Evolutionary conservation across 805 yeast genomes (phyloP), one percentile per base, ranked within the genome.

Genomic region (Ogataea degrootiae): DNA sequence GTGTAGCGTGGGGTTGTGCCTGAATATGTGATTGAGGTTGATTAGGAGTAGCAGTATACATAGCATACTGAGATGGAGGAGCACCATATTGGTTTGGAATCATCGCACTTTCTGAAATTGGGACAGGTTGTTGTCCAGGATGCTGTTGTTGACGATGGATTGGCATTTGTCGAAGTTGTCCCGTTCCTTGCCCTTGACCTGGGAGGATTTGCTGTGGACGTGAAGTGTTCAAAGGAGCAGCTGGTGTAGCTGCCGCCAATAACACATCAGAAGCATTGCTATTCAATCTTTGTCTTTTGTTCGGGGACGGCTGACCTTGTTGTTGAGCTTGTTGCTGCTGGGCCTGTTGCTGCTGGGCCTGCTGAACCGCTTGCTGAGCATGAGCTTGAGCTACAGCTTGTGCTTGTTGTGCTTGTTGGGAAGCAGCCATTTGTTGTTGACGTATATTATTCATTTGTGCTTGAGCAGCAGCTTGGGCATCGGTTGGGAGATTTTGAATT

Each of bases 61-160:
- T 54, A 17, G 64, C 64, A 35, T 56, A 58, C 42, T 60, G 58
- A 41, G 60, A 65, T 8, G 65, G 65, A 11, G 65, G 64, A 38
- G 54, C 56, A 11, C 59, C 63, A 51, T 58, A 59, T 49, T 62
- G 67, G 39, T 53, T 52, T 12, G 62, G 61, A 12, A 60, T 49
- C 61, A 62, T 60, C 60, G 61, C 53, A 6, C 63, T 63, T 44
- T 60, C 66, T 4, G 65, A 62, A 50, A 58, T 52, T 38, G 53
- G 56, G 46, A 54, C 58, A 31, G 31, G 39, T 41, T 42, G 46
- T 55, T 35, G 39, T 55, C 23, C 36, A 21, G 16, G 39, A 11
- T 36, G 39, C 19, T 36, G 39, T 17, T 36, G 39, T 39, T 43
- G 44, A 9, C 40, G 46, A 45, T 48, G 29, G 47, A 45, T 17